These are phyloP conservation scores for Cicer bijugum DNA, from an alignment of 306 rosid genomes.

Conservation along the genomic window DNA sequence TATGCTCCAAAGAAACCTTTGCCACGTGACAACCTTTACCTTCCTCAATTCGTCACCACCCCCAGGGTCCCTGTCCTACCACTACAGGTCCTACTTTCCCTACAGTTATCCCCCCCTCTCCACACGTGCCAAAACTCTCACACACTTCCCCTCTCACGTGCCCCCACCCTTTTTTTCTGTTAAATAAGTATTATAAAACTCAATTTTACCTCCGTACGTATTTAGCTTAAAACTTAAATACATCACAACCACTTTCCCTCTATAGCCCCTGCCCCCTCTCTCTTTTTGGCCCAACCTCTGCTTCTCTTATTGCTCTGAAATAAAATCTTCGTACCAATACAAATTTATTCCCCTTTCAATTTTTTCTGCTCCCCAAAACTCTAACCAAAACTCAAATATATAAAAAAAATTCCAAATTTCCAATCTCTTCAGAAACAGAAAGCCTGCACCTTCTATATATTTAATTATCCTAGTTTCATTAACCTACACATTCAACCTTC, in stretches of 20 bases:
- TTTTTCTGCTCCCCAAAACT: constrained; percentile 36
- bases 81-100: not conserved
- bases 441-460: constrained; percentile 16
- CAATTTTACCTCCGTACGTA: constrained; percentile 27
- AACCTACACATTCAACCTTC: constrained; percentile 39
- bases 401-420: not conserved
- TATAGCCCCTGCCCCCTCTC: not conserved
- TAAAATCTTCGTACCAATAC: constrained; percentile 17
- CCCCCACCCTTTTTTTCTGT: not conserved
- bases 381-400: constrained; percentile 1
- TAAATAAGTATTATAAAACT: not conserved
- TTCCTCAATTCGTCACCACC: constrained; percentile 45
- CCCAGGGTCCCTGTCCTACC: constrained; percentile 27
- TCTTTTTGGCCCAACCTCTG: constrained; percentile 26
- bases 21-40: constrained; percentile 48
- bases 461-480: constrained; percentile 21
- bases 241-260: constrained; percentile 61
- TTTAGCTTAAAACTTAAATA: constrained; percentile 79
- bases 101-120: not conserved
- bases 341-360: constrained; percentile 36
- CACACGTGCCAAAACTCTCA: constrained; percentile 40
- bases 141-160: constrained; percentile 45
- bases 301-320: constrained; percentile 36
- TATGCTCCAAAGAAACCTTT: constrained; percentile 38
- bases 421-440: constrained; percentile 19